Base-by-base conservation (phyloP, 1,284 basidiomycete species). In the Mrakiaceae sp. region DNA sequence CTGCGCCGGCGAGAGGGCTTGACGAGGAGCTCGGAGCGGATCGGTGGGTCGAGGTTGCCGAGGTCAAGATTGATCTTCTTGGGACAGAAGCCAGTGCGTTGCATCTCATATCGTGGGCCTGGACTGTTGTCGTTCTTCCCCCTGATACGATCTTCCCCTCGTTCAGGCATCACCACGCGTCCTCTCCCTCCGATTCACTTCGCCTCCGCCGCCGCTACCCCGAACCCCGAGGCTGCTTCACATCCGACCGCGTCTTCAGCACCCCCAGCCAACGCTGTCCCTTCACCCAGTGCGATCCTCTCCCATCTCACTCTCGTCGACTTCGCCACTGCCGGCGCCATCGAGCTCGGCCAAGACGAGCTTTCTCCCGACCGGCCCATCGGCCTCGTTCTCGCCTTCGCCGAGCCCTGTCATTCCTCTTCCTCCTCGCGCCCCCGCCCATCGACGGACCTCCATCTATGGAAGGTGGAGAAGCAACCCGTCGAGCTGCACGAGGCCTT, bases 51-150 rank as follows among this genome's bases (percentile, higher is more conserved):
- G 60, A 61, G 51, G 40, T 61, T 48, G 40, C 54, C 42, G 60
- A 61, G 42, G 52, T 50, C 60, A 61, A 61, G 60, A 50, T 61
- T 47, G 60, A 61, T 27, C 43, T 61, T 39, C 42, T 61, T 8
- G 51, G 60, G 3, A 5, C 60, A 4, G 60, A 61, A 53, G 60
- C 60, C n/a, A 61, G 60, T 61, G 27, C 52, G 60, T 53, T 27
- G 27, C 27, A 27, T 27, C 27, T 27, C 27, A 27, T 27, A 27
- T 27, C 27, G 27, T 27, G 27, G 27, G 27, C 27, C 27, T 27
- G 27, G 27, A 27, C 27, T 27, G 27, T 1, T 27, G 2, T 27
- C 27, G 27, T 27, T 27, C 27, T 27, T 27, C 27, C 27, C 27
- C 27, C 27, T 27, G 27, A 27, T 27, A 27, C 27, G 27, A 27